Evolutionary conservation across 2,329 filamentous ascomycete genomes (phyloP), one percentile per base, ranked within the genome.

Genomic region (Nigrospora sphaerica): DNA sequence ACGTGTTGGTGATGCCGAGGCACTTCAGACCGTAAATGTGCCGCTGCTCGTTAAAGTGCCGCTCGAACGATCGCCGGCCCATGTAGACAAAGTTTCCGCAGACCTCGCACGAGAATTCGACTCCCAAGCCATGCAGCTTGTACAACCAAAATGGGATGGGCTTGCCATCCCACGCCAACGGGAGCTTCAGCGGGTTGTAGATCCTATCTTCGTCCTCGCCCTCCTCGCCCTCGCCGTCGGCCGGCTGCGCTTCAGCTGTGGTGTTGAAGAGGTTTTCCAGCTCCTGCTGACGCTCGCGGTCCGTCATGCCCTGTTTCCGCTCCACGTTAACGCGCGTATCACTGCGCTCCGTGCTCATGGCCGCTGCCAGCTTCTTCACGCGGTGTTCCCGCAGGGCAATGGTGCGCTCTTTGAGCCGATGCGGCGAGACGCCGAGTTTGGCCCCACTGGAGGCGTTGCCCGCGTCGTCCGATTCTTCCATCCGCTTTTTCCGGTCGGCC

Each of bases 71-170:
- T 42, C 93, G 81, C 19, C 93, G 80, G 14, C 93, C 93, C 86
- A 95, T 96, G 71, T 97, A 97, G n/a, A 96, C 90, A 60, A 90
- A 96, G 67, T 97, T 97, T 46, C 93, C 93, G 62, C 93, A 98
- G 47, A 98, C 88, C 64, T 98, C 92, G 72, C 93, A 98, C 0
- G 86, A 78, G 56, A 96, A 95, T 58, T 98, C 93, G 12, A 95
- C 90, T 10, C 93, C 93, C 23, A 98, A 73, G 1, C 93, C 93
- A 62, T 98, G 93, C 14, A 98, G 77, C 57, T 96, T 93, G 75
- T 97, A 98, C 14, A 98, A 78, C 93, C 93, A 98, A 73, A 93
- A 98, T 0, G 95, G 93, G 57, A 98, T 98, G 0, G 95, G 93
- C 63, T 98, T 98, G 57, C 95, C 93, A 56, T 98, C 93, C 95